Evolutionary conservation across 1,284 basidiomycete genomes (phyloP).

Genomic region (Melampsora larici-populina): DNA sequence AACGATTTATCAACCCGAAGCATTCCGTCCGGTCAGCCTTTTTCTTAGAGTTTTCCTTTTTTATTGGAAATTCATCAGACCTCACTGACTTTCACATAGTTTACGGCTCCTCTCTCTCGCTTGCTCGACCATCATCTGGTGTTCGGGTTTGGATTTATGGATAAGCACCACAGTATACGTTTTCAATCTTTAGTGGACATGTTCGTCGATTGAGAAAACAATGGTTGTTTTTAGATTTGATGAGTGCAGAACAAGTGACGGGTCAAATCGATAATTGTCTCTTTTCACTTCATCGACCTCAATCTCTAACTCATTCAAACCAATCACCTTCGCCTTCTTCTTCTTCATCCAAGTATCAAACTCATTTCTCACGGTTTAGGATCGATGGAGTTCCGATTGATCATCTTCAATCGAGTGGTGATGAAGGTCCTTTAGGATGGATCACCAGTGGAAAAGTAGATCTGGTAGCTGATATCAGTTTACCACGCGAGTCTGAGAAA

Average conservation of each 20-base stretch:
- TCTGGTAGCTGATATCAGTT: slow-evolving; percentile 94
- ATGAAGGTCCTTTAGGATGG: slow-evolving; percentile 89
- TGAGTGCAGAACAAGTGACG: slow-evolving; percentile 83
- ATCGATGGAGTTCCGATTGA: slow-evolving; percentile 97
- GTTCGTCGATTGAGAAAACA: slow-evolving; percentile 80
- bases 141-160: neutral
- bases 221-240: slow-evolving; percentile 73
- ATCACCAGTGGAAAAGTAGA: slow-evolving; percentile 94
- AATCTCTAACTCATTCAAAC: slow-evolving; percentile 73
- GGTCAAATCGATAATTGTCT: slow-evolving; percentile 97
- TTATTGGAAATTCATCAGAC: too few species aligned
- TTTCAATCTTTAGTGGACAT: slow-evolving; percentile 92
- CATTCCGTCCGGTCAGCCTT: slow-evolving; percentile 68
- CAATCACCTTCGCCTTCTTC: slow-evolving; percentile 54
- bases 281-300: slow-evolving; percentile 93
- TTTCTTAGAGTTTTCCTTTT: neutral
- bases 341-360: slow-evolving; percentile 10
- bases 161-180: slow-evolving; percentile 62
- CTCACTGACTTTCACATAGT: too few species aligned
- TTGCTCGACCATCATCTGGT: neutral
- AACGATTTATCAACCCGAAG: slow-evolving; percentile 88
- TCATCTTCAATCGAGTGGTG: slow-evolving; percentile 81
- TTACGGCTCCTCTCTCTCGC: too few species aligned
- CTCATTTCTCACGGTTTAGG: slow-evolving; percentile 75
- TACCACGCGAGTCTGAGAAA: slow-evolving; percentile 76